Evolutionary conservation across 2,329 filamentous ascomycete genomes (phyloP), one percentile per base, ranked within the genome.

Genomic region (Lojkania enalia): DNA sequence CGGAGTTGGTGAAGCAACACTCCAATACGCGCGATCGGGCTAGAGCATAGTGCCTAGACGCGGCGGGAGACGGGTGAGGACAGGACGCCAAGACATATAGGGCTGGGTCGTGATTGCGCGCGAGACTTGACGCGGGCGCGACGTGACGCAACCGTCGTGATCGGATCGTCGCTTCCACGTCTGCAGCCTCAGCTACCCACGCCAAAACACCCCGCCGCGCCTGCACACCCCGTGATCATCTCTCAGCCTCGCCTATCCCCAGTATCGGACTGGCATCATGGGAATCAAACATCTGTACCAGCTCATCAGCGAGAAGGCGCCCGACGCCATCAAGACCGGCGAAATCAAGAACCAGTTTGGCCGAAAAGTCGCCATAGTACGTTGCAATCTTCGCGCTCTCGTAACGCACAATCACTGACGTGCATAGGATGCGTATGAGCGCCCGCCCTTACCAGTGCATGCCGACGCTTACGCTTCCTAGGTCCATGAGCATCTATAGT

Each of bases 291-390:
- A 72, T 51, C 64, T 77, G n/a, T 73, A 64, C 66, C 72, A 75
- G 60, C 64, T 78, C 54, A 75, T 78, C 55, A 70, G 71, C 49
- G 91, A 96, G 67, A 87, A 97, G 75, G 88, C 90, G 55, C 94
- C 94, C n/a, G 88, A 91, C 74, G 87, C 94, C 23, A 83, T 96
- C 78, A 97, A 96, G 73, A 87, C 90, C 66, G 90, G 94, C 49
- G 94, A 99, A 67, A 99, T 99, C 79, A 99, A 99, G 76, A 92
- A 92, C 61, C 94, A 99, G 57, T 99, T 99, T 69, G 94, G 94
- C 54, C 88, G 94, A 70, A 99, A 99, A 75, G 92, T 99, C 50
- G 92, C 92, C 40, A 96, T 96, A 73, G 91, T 95, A 77, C 67
- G 88, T 58, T 15, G 5, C 13, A 16, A 13, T 36, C 5, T 29